phyloP scores from a whole-genome alignment of 2,329 filamentous ascomycete species.

The Penicillium sp. region DNA sequence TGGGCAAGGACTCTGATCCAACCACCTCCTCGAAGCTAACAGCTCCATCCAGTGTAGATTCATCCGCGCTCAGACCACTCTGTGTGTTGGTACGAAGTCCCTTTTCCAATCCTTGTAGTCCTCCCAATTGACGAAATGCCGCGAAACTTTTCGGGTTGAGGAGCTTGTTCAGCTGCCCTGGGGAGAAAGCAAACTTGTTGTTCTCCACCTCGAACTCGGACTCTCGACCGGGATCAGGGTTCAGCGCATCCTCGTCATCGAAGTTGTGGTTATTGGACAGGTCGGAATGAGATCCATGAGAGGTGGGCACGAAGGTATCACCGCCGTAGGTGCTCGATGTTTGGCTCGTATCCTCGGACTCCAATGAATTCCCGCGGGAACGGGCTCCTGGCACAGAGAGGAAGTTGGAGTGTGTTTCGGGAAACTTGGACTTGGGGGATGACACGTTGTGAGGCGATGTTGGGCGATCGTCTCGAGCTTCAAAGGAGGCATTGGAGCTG shows the following conservation, averaged over 20 bases:
- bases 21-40: conserved; percentile 65
- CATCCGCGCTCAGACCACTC: conserved; percentile 68
- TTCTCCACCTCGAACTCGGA: conserved; percentile 64
- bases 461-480: conserved; percentile 58
- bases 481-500: conserved; percentile 56
- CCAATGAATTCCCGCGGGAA: conserved; percentile 63
- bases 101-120: conserved; percentile 68
- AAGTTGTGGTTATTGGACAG: conserved; percentile 50
- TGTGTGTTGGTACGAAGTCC: conserved; percentile 66
- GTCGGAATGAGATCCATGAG: conserved; percentile 45
- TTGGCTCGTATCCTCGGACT: conserved; percentile 58
- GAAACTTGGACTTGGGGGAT: conserved; percentile 56
- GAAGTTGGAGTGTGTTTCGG: conserved; percentile 54
- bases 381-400: conserved; percentile 62
- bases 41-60: conserved; percentile 60
- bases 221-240: conserved; percentile 69
- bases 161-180: conserved; percentile 72
- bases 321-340: conserved; percentile 54
- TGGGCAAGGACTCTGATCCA: conserved; percentile 23
- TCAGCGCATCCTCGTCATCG: conserved; percentile 61
- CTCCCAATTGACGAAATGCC: conserved; percentile 73
- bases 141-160: conserved; percentile 75
- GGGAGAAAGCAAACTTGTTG: conserved; percentile 70
- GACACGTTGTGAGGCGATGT: conserved; percentile 68
- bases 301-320: conserved; percentile 51